Percentiles rank a stretch among this genome's conserved stretches.
These are phyloP conservation scores for Nicotiana tomentosiformis DNA, from an alignment of 257 asterid genomes.

Conservation along the genomic window DNA sequence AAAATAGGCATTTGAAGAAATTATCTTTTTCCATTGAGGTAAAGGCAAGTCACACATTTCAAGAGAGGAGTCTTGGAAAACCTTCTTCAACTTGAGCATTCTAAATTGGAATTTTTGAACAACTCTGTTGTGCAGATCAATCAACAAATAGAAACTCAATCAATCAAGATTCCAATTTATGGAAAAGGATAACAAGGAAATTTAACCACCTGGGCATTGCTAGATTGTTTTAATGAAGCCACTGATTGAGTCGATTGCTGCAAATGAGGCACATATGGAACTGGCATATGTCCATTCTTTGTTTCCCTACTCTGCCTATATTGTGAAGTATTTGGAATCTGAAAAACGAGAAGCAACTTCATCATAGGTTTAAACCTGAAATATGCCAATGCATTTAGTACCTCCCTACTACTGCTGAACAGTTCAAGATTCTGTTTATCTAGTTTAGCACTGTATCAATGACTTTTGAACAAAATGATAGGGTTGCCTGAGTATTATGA, in stretches of 20 bases:
- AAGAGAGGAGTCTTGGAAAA: background rate
- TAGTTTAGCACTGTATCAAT: background rate
- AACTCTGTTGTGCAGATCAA: background rate
- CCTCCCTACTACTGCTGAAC: background rate
- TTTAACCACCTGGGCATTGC: conserved; percentile 45
- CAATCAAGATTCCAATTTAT: background rate
- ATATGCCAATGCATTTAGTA: background rate
- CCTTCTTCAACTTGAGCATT: background rate
- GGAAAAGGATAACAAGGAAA: background rate
- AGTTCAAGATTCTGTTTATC: background rate
- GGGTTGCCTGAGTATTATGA: background rate
- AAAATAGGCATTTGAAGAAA: background rate
- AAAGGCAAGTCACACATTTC: background rate
- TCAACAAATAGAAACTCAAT: background rate
- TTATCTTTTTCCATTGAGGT: conserved; percentile 3
- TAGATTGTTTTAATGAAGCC: conserved; percentile 40
- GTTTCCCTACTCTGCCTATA: conserved; percentile 57
- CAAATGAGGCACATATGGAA: conserved; percentile 27
- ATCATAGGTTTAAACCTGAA: background rate
- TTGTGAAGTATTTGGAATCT: conserved; percentile 53
- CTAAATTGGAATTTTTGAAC: background rate
- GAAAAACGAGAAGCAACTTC: conserved; percentile 5
- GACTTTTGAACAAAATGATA: background rate
- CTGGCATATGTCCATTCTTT: conserved; percentile 33
- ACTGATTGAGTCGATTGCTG: conserved; percentile 31